Conservation (phyloP, 2,329 filamentous ascomycete species). For the Dothidotthia symphoricarpi region DNA sequence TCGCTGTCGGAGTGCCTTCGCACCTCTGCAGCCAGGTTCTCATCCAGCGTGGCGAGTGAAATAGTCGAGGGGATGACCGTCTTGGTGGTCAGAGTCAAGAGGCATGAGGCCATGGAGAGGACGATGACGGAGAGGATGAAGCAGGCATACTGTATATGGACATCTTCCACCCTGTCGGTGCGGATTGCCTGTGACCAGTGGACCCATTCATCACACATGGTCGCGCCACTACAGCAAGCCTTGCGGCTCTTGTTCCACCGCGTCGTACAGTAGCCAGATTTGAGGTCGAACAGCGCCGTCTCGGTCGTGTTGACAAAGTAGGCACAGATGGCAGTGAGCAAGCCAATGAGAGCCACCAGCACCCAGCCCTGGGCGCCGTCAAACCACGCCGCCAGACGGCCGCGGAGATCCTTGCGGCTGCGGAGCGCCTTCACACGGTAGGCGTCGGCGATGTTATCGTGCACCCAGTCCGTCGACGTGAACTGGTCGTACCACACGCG, state of each 20-base stretch:
- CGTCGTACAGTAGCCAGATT: slow-evolving; percentile 77
- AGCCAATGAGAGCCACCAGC: slow-evolving; percentile 83
- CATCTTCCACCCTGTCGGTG: slow-evolving; percentile 47
- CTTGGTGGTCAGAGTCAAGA: slow-evolving; percentile 84
- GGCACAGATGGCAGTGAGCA: slow-evolving; percentile 78
- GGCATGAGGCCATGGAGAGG: slow-evolving; percentile 70
- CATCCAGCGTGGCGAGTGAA: slow-evolving; percentile 82
- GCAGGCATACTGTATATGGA: slow-evolving; percentile 73
- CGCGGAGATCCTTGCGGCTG: slow-evolving; percentile 77
- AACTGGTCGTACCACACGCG: slow-evolving; percentile 99
- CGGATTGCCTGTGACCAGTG: slow-evolving; percentile 62
- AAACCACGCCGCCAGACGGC: slow-evolving; percentile 71
- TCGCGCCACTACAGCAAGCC: slow-evolving; percentile 58
- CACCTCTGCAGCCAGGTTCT: slow-evolving; percentile 73
- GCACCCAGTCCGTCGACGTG: slow-evolving; percentile 96
- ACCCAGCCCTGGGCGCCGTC: slow-evolving; percentile 95
- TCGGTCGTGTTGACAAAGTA: slow-evolving; percentile 90
- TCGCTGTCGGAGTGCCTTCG: slow-evolving; percentile 41
- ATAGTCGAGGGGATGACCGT: slow-evolving; percentile 89
- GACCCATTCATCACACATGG: slow-evolving; percentile 59
- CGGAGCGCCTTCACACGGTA: slow-evolving; percentile 82
- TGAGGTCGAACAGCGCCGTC: slow-evolving; percentile 81
- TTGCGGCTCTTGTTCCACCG: slow-evolving; percentile 73
- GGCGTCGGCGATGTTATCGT: slow-evolving; percentile 93
- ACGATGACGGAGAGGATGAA: slow-evolving; percentile 71